These are phyloP conservation scores for Globisporangium iwayamae DNA, from an alignment of 352 stramenopile genomes.

Conservation along the genomic window DNA sequence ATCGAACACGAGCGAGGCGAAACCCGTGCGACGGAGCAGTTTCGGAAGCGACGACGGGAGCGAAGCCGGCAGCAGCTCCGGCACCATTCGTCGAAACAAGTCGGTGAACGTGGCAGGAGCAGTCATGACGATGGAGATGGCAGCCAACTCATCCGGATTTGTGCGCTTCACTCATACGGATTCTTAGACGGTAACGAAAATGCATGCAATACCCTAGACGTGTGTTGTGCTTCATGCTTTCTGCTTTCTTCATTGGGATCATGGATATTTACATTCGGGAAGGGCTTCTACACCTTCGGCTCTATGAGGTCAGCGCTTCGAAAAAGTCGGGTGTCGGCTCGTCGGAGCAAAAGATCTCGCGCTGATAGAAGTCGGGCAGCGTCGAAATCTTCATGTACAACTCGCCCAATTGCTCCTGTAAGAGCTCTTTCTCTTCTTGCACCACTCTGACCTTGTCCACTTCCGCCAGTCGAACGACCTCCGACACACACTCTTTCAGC, in stretches of 20 bases:
- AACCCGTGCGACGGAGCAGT: conserved; percentile 5
- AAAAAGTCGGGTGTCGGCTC: conserved; percentile 79
- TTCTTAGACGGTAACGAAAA: conserved; percentile 21
- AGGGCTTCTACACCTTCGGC: not conserved
- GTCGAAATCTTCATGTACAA: conserved; percentile 82
- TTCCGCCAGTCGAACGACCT: conserved; percentile 50
- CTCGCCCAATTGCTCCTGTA: conserved; percentile 68
- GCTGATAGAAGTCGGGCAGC: conserved; percentile 82
- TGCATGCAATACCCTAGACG: not conserved
- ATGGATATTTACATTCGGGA: conserved; percentile 1
- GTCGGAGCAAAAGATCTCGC: conserved; percentile 78
- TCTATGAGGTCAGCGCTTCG: conserved; percentile 56
- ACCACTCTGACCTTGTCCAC: conserved; percentile 55
- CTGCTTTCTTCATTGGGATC: not conserved
- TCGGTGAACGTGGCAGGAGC: conserved; percentile 80
- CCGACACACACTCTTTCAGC: conserved; percentile 48
- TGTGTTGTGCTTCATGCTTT: not conserved
- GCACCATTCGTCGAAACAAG: conserved; percentile 57
- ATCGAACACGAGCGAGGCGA: conserved; percentile 2
- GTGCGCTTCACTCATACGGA: conserved; percentile 35
- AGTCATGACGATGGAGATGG: conserved; percentile 76
- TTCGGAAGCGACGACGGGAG: conserved; percentile 16
- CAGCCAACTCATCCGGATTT: conserved; percentile 25
- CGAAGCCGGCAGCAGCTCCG: not conserved
- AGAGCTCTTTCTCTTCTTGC: conserved; percentile 63